These are phyloP conservation scores for Myxozyma mucilagina DNA, from an alignment of 805 yeast genomes.

Conservation along the genomic window DNA sequence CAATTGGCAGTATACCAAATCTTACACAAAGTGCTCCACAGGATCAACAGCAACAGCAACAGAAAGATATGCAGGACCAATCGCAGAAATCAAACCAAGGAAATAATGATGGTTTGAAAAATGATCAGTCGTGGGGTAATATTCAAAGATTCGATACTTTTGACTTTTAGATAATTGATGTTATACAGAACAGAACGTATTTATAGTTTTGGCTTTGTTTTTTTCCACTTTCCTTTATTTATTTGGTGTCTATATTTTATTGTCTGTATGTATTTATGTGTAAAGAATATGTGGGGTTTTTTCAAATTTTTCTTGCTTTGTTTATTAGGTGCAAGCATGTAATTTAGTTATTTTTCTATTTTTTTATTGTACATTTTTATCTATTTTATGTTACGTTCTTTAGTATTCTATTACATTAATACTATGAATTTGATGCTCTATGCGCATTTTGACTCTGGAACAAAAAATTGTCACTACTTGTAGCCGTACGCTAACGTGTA, in stretches of 20 bases:
- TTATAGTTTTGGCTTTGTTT: not conserved
- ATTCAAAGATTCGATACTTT: constrained; percentile 5
- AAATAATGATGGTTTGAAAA: not conserved
- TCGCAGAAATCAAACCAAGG: not conserved
- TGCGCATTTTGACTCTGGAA: too few relatives aligned
- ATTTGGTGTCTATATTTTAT: not conserved
- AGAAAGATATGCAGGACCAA: not conserved
- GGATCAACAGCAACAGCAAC: not conserved
- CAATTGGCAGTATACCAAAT: not conserved
- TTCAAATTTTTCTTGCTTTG: too few relatives aligned
- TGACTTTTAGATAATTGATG: not conserved
- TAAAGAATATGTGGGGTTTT: too few relatives aligned
- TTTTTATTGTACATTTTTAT: too few relatives aligned
- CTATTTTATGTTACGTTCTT: too few relatives aligned
- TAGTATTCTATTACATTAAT: too few relatives aligned
- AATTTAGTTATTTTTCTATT: too few relatives aligned
- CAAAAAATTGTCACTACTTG: too few relatives aligned
- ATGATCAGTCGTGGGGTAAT: constrained; percentile 1
- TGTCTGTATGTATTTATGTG: too few relatives aligned
- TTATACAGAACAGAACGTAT: not conserved
- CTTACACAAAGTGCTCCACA: not conserved
- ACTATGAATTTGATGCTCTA: too few relatives aligned
- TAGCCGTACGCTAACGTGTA: too few relatives aligned
- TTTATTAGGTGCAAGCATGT: too few relatives aligned
- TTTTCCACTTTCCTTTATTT: not conserved